Evolutionary conservation across 139 green algal species (phyloP).

Genomic region (Picochlorum sp.): DNA sequence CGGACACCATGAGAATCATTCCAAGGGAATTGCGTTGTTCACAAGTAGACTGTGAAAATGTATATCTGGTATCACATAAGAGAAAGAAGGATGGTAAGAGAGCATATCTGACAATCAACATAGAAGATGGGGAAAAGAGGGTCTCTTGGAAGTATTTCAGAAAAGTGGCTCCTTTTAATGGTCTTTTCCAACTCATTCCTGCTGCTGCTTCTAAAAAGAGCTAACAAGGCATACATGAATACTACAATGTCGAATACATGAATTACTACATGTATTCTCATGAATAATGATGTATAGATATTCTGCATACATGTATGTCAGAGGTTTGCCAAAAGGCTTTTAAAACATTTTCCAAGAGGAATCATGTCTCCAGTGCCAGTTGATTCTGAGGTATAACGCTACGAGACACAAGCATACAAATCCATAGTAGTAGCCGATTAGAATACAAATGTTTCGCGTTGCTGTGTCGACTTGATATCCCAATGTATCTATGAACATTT

Average conservation of each 20-base stretch:
- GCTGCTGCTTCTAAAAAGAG: not conserved
- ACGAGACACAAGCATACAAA: not conserved
- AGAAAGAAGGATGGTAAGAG: not conserved
- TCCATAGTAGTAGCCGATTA: not conserved
- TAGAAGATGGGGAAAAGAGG: not conserved
- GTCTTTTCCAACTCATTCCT: constrained; percentile 2
- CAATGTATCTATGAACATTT: constrained; percentile 35
- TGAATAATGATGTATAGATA: no score
- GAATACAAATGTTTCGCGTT: not conserved
- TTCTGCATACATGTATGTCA: no score
- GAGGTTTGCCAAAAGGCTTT: no score
- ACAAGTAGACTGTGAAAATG: constrained; percentile 2
- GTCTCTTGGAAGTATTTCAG: not conserved
- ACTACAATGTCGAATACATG: no score
- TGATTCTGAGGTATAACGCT: not conserved
- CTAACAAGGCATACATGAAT: not conserved
- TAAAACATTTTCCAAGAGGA: not conserved
- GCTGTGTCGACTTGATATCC: not conserved
- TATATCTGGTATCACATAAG: constrained; percentile 1
- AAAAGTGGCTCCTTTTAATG: not conserved
- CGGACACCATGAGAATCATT: not conserved
- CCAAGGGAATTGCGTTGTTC: not conserved
- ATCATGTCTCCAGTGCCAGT: not conserved
- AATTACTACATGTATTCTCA: no score
- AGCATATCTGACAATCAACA: not conserved